Base-by-base conservation (phyloP, 2,329 filamentous ascomycete species). In the Aspergillus ochraceus region DNA sequence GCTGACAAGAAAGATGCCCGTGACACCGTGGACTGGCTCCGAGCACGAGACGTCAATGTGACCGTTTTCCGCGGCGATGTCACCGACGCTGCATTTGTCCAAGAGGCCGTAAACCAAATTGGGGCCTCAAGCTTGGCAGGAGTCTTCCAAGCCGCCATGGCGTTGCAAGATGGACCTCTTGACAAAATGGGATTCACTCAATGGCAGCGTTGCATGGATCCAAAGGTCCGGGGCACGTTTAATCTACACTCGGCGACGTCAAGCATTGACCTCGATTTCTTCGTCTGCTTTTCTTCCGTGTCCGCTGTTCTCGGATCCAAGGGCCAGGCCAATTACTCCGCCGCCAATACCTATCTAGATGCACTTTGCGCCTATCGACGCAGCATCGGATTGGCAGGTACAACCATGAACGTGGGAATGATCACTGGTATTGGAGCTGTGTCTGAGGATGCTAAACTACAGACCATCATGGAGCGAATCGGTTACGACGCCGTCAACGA, bases 311-410 rank as follows among this genome's bases (percentile, higher is more conserved):
- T 52, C 9, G 59, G 59, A 6, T 47, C 30, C 42, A 29, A 24
- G n/a, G 55, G 51, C 6, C 55, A 60, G 32, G 45, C 32, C 20
- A 58, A 51, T 36, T 60, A 60, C 47, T 42, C 55, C 4, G 55
- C 59, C 8, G 55, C 47, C 17, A 60, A 60, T 22, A 30, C 22
- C 6, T 59, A 54, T 42, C 24, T 58, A 10, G 46, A 58, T n/a
- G 42, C 50, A 4, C 45, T 58, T 8, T 47, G 32, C 9, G 32
- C 32, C 29, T 19, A 50, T 11, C 56, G 56, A n/a, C 56, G 56
- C 20, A 24, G 49, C 17, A 19, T 20, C n/a, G 56, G 56, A 3
- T 24, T 58, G 1, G 14, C 50, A 19, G 56, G 50, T 24, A 24
- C 51, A 11, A 49, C 52, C 8, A 54, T 58, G 29, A 50, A 58